Conservation (phyloP, 1,139 yeast genomes). For the Debaryomyces sp. region DNA sequence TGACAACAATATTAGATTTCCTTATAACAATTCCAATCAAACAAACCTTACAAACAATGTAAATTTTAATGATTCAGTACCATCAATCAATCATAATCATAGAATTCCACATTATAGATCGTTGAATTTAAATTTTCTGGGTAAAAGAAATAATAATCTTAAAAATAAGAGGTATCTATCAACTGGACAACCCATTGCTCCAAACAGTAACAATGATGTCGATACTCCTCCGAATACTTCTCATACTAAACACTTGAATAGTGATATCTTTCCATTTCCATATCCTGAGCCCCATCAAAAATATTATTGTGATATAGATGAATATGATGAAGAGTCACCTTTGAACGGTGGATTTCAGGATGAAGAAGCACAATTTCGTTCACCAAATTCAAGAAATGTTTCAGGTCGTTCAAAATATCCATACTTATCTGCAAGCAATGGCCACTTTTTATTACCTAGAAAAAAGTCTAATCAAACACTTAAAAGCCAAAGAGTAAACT, state of each 20-base stretch:
- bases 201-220: constrained; percentile 11
- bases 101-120: constrained; percentile 48
- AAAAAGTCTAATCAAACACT: constrained; percentile 23
- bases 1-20: constrained; percentile 46
- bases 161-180: constrained; percentile 43
- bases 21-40: constrained; percentile 28
- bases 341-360: constrained; percentile 5
- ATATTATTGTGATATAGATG: constrained; percentile 44
- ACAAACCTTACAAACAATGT: constrained; percentile 14
- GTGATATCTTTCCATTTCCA: constrained; percentile 57
- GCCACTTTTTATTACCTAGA: constrained; percentile 36
- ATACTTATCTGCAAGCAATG: constrained; percentile 22
- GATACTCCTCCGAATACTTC: constrained; percentile 9
- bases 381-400: constrained; percentile 10
- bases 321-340: constrained; percentile 40
- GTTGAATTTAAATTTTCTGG: constrained; percentile 38
- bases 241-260: constrained; percentile 16
- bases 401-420: constrained; percentile 18
- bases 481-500: constrained; percentile 32
- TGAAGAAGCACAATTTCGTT: constrained; percentile 7
- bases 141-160: constrained; percentile 27
- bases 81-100: constrained; percentile 34
- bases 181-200: constrained; percentile 30
- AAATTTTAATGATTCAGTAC: constrained; percentile 33
- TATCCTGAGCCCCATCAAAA: constrained; percentile 42